Percentiles rank a stretch among this genome's conserved stretches.
These are phyloP conservation scores for Phialophora verrucosa DNA, from an alignment of 2,329 filamentous ascomycete species.

Conservation along the genomic window DNA sequence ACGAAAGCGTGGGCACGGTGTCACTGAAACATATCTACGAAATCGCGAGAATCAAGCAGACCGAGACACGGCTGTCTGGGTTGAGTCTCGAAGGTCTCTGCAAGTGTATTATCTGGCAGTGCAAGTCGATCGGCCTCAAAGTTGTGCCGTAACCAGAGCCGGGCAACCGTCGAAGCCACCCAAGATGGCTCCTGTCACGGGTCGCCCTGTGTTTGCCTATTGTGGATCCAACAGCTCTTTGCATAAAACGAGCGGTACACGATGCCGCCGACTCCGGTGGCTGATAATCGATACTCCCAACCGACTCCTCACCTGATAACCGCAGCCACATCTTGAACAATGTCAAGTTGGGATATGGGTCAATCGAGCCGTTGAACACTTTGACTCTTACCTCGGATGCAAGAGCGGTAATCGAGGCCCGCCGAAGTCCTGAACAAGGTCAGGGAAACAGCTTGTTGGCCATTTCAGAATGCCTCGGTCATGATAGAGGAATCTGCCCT, in stretches of 20 bases:
- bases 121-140: conserved; percentile 74
- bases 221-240: not conserved
- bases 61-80: conserved; percentile 74
- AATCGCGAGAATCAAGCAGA: conserved; percentile 95
- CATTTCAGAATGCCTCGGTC: not conserved
- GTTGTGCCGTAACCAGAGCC: conserved; percentile 59
- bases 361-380: not conserved
- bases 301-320: not conserved
- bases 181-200: not conserved
- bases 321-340: not conserved
- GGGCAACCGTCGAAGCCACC: not conserved
- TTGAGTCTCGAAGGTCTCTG: conserved; percentile 73
- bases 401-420: not conserved
- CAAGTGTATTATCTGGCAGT: conserved; percentile 74
- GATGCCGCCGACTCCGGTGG: not conserved
- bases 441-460: not conserved
- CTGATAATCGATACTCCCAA: not conserved
- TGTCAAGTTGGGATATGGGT: not conserved
- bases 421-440: not conserved
- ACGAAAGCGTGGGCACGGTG: conserved; percentile 80
- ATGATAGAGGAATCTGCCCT: not conserved
- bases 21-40: conserved; percentile 96
- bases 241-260: not conserved
- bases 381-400: not conserved
- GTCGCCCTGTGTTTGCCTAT: not conserved